These are phyloP conservation scores for Paralagenidium karlingii DNA, from an alignment of 352 stramenopile genomes.

Conservation along the genomic window DNA sequence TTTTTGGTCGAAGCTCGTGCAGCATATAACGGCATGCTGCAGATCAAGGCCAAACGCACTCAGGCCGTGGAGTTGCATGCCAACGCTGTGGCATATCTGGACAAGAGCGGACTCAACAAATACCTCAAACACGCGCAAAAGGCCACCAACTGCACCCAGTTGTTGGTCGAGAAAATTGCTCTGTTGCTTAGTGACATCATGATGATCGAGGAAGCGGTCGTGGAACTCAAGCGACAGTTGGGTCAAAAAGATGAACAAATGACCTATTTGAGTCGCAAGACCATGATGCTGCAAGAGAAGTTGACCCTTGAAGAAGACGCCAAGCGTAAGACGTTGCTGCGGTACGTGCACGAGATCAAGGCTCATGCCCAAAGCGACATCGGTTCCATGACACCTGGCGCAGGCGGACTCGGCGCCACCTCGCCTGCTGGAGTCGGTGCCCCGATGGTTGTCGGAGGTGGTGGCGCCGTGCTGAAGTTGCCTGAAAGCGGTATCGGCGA, in stretches of 20 bases:
- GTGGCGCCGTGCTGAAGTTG: constrained; percentile 48
- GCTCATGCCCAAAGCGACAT: constrained; percentile 16
- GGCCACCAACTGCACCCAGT: constrained; percentile 86
- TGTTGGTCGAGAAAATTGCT: constrained; percentile 84
- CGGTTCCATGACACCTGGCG: no score
- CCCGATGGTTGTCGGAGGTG: not conserved
- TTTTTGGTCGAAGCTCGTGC: constrained; percentile 82
- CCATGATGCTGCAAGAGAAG: constrained; percentile 64
- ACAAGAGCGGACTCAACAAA: constrained; percentile 80
- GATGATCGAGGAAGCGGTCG: constrained; percentile 54
- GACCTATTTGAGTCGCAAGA: constrained; percentile 59
- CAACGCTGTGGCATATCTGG: constrained; percentile 78
- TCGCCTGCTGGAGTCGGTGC: no score
- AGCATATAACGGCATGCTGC: constrained; percentile 70
- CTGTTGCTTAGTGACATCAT: constrained; percentile 64
- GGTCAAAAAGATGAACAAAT: constrained; percentile 66
- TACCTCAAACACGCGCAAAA: constrained; percentile 92
- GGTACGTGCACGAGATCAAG: constrained; percentile 93
- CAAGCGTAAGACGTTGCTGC: constrained; percentile 90
- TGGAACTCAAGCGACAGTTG: constrained; percentile 34
- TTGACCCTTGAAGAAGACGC: constrained; percentile 89
- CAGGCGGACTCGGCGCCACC: no score
- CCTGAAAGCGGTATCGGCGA: constrained; percentile 87
- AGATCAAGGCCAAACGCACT: constrained; percentile 89
- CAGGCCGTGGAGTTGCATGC: constrained; percentile 43